Conservation (phyloP, 2,329 filamentous ascomycete species). For the Alternaria gansuensis region DNA sequence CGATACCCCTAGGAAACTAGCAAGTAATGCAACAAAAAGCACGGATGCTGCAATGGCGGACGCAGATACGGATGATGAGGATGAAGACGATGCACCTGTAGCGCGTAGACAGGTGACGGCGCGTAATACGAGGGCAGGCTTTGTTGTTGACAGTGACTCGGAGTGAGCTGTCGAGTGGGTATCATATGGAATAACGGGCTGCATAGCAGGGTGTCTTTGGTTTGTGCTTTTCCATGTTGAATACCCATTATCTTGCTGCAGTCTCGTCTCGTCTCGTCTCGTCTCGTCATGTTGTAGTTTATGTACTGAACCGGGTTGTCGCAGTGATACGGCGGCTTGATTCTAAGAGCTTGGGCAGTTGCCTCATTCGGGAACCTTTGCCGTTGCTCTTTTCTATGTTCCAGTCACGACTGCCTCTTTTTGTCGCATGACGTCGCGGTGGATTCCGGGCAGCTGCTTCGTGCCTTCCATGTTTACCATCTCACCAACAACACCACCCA, state of each 20-base stretch:
- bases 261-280: not conserved
- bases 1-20: conserved; percentile 24
- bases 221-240: not conserved
- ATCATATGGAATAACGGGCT: not conserved
- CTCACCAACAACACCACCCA: conserved; percentile 18
- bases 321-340: not conserved
- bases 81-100: conserved; percentile 52
- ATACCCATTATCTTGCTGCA: conserved; percentile 1
- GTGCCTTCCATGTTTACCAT: conserved; percentile 31
- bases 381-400: not conserved
- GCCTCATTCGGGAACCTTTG: not conserved
- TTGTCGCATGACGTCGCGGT: conserved; percentile 21
- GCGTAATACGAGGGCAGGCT: conserved; percentile 54
- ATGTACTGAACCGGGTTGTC: too few relatives aligned
- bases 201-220: not conserved
- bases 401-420: conserved; percentile 8
- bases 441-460: conserved; percentile 16
- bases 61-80: conserved; percentile 52
- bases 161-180: conserved; percentile 34
- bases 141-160: conserved; percentile 58
- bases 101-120: conserved; percentile 46
- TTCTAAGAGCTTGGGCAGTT: not conserved
- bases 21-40: conserved; percentile 9
- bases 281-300: not conserved
- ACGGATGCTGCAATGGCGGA: conserved; percentile 41